phyloP scores from a whole-genome alignment of 306 rosid genomes.

The Bauhinia variegata region DNA sequence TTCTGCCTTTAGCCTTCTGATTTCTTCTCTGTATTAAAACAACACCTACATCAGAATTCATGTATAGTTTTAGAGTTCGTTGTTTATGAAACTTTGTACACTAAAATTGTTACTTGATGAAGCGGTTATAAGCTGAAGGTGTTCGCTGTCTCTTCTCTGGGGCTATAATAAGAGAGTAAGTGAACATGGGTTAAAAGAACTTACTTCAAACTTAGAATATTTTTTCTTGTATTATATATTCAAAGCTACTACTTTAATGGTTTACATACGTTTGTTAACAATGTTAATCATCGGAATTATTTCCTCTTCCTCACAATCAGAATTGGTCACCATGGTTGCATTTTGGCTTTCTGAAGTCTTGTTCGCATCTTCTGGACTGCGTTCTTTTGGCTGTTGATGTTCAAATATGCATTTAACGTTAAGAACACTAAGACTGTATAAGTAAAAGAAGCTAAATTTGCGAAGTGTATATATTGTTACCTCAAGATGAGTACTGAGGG shows the following conservation, averaged over 20 bases:
- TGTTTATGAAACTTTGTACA: background rate
- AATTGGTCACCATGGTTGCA: constrained; percentile 51
- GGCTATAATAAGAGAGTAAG: constrained; percentile 49
- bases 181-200: constrained; percentile 11
- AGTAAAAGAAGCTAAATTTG: constrained; percentile 4
- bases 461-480: constrained; percentile 32
- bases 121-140: constrained; percentile 91
- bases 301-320: constrained; percentile 74
- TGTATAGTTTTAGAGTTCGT: background rate
- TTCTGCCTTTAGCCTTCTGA: constrained; percentile 83
- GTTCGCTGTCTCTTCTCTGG: constrained; percentile 97
- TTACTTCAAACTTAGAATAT: background rate
- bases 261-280: constrained; percentile 78
- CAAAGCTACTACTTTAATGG: background rate
- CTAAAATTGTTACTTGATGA: constrained; percentile 71
- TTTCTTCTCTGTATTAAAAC: constrained; percentile 73
- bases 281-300: constrained; percentile 51
- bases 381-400: constrained; percentile 52
- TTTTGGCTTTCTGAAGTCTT: constrained; percentile 45
- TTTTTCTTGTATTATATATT: constrained; percentile 3
- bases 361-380: constrained; percentile 49
- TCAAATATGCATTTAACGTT: constrained; percentile 17
- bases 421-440: constrained; percentile 3
- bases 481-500: constrained; percentile 61
- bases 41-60: constrained; percentile 20